Percentiles rank a stretch among this genome's conserved stretches.
These are phyloP conservation scores for Diaporthe humulicola DNA, from an alignment of 2,329 filamentous ascomycete species.

Conservation along the genomic window DNA sequence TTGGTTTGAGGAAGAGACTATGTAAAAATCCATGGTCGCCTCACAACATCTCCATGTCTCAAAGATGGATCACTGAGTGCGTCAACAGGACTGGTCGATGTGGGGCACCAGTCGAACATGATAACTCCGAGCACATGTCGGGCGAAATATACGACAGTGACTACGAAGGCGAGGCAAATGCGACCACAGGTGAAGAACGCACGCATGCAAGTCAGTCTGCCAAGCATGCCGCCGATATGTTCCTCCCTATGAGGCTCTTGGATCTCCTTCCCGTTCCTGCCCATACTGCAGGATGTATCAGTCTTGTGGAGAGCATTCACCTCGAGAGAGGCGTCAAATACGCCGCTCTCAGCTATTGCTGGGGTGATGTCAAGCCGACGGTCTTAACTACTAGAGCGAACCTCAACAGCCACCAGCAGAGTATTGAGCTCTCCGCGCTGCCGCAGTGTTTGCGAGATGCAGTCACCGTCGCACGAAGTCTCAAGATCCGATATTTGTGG, in stretches of 20 bases:
- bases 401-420: neutral
- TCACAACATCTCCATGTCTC: neutral
- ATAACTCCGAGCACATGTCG: neutral
- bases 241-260: neutral
- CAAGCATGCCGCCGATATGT: neutral
- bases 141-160: neutral
- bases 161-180: neutral
- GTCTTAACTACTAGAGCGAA: neutral
- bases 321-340: neutral
- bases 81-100: neutral
- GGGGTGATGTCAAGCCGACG: neutral
- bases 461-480: neutral
- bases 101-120: too few species aligned
- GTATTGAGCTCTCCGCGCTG: neutral
- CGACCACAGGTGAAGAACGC: neutral
- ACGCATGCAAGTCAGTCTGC: neutral
- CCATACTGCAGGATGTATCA: neutral
- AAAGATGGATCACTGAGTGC: neutral
- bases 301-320: neutral
- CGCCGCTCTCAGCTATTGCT: neutral
- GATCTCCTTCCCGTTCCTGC: neutral
- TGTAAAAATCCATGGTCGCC: neutral
- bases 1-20: neutral
- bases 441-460: neutral
- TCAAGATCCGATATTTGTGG: neutral